Base-by-base conservation (phyloP, 208 protist genomes). In the Leishmania lainsoni region DNA sequence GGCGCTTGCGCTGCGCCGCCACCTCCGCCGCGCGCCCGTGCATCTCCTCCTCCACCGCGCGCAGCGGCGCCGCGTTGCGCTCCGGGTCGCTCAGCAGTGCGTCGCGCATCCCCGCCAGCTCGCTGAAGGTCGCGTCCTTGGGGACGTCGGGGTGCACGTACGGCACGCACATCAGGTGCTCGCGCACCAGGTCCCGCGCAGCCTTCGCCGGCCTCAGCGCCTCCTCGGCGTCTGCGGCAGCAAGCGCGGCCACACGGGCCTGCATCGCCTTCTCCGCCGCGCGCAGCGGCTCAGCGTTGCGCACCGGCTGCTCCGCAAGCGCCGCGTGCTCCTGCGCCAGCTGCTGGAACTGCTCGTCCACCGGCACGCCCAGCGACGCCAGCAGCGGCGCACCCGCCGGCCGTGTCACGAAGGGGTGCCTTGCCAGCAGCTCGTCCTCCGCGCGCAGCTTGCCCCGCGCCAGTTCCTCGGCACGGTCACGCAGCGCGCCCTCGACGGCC, bases 381-480 rank as follows among this genome's bases (percentile, higher is more conserved):
- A 90, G 78, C n/a, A n/a, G n/a, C n/a, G n/a, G n/a, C n/a, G n/a
- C n/a, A n/a, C 81, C 87, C 14, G 87, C 72, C 61, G 83, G 58
- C 20, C 61, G 65, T 35, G 87, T 80, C 74, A 90, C 90, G 80
- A 75, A 78, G 68, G 87, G 69, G 80, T 91, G 81, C 58, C 79
- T 72, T 56, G 61, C 85, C 69, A 75, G 69, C 51, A 73, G 58
- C 58, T 63, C 58, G 22, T 26, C 58, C 58, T 63, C 58, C 26
- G 49, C 58, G 79, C 87, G 79, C 48, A 87, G n/a, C 49, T 89
- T 73, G 39, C 84, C 87, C 17, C 65, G 83, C 61, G 59, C 84
- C 77, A 81, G 77, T 78, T 90, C 86, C 73, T 87, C 84, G 26
- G 84, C 83, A 88, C 51, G 71, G 76, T 85, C 65, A 85, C 78